phyloP scores from a whole-genome alignment of 2,329 filamentous ascomycete species.

The Nemania serpens region DNA sequence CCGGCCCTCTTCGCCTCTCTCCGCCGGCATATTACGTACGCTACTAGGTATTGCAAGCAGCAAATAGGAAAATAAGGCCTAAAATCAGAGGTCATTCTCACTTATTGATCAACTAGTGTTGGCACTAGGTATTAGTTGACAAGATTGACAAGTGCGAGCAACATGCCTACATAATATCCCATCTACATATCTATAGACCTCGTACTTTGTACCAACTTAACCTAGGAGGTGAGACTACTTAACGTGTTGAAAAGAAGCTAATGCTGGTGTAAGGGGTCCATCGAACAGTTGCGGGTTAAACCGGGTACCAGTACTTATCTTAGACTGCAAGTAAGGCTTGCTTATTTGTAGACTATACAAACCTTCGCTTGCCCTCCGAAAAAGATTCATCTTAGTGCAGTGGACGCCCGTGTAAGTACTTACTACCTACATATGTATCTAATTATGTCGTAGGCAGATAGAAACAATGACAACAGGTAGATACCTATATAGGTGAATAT shows the following conservation, averaged over 20 bases:
- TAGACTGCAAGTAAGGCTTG: too few relatives aligned
- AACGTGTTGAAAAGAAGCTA: neutral
- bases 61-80: neutral
- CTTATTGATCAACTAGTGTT: neutral
- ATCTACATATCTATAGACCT: too few relatives aligned
- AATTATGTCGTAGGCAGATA: too few relatives aligned
- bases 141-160: slow-evolving; percentile 13
- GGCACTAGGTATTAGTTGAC: slow-evolving; percentile 23
- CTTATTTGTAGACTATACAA: neutral
- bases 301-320: neutral
- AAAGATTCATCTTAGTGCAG: neutral
- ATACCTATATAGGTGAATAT: too few relatives aligned
- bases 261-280: slow-evolving; percentile 10
- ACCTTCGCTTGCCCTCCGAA: too few relatives aligned
- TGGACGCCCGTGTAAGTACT: neutral
- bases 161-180: neutral
- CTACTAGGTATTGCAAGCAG: neutral
- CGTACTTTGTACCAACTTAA: too few relatives aligned
- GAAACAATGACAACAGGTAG: neutral
- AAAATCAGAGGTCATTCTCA: neutral
- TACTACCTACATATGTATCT: too few relatives aligned
- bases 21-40: slow-evolving; percentile 8
- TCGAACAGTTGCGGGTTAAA: slow-evolving; percentile 15
- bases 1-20: neutral
- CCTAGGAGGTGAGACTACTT: too few relatives aligned